Percentiles rank a stretch among this genome's conserved stretches.
These are phyloP conservation scores for Mesembryanthemum crystallinum DNA, from an alignment of 148 eudicot genomes.

Conservation along the genomic window DNA sequence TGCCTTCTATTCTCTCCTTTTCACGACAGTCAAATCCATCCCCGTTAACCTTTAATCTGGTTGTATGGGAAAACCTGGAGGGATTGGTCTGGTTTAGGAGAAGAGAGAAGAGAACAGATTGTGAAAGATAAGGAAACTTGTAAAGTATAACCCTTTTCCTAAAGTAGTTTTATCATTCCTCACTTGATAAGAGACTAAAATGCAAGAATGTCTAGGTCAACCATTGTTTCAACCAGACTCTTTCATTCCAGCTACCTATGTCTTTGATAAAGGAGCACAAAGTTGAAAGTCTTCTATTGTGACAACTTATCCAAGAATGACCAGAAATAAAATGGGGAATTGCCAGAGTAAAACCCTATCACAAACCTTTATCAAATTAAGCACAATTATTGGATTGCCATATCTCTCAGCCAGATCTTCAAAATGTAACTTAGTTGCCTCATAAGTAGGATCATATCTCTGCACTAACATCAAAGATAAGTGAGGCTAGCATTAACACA, in stretches of 20 bases:
- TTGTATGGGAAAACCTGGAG: background rate
- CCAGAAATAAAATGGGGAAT: background rate
- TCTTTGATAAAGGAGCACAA: background rate
- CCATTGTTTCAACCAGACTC: background rate
- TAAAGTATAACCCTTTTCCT: background rate
- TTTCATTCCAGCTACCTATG: background rate
- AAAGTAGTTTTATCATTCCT: background rate
- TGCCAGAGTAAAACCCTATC: background rate
- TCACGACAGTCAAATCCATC: background rate
- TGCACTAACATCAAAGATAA: constrained; percentile 57
- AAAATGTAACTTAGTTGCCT: constrained; percentile 90
- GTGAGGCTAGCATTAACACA: constrained; percentile 10
- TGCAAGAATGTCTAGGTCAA: background rate
- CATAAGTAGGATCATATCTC: constrained; percentile 99
- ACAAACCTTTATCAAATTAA: constrained; percentile 88
- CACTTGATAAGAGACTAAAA: background rate
- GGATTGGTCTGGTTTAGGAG: background rate
- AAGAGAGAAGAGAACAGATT: background rate
- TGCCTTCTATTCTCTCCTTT: background rate
- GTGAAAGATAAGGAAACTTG: background rate
- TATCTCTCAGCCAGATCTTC: constrained; percentile 88
- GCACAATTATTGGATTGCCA: constrained; percentile 90
- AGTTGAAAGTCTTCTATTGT: background rate
- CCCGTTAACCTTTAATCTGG: background rate
- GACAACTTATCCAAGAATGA: background rate